Evolutionary conservation across 768 basidiomycete species (phyloP).

Genomic region (Mycena vitilis): DNA sequence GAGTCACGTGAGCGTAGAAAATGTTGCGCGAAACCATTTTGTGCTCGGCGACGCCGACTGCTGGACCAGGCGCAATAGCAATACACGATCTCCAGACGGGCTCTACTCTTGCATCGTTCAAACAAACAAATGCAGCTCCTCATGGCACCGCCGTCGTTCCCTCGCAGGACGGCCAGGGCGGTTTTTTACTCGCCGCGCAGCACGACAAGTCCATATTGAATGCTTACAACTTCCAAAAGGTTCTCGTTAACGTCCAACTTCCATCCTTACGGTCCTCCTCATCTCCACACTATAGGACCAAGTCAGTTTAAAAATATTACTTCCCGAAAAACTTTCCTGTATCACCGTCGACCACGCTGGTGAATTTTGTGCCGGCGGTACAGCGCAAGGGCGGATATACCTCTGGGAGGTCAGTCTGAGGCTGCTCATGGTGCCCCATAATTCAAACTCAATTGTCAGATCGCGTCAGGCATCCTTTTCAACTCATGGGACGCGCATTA

Average conservation of each 20-base stretch:
- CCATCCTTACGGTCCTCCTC: background rate
- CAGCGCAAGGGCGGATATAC: slow-evolving; percentile 88
- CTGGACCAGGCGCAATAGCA: slow-evolving; percentile 73
- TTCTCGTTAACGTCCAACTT: slow-evolving; percentile 43
- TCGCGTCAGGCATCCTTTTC: slow-evolving; percentile 93
- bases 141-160: slow-evolving; percentile 79
- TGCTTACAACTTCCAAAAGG: slow-evolving; percentile 96
- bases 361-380: slow-evolving; percentile 87
- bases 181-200: slow-evolving; percentile 86
- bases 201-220: slow-evolving; percentile 90
- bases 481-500: slow-evolving; percentile 97
- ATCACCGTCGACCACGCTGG: slow-evolving; percentile 81
- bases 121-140: slow-evolving; percentile 76
- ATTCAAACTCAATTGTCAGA: slow-evolving; percentile 53
- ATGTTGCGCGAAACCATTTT: slow-evolving; percentile 81
- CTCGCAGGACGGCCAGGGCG: slow-evolving; percentile 80
- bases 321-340: slow-evolving; percentile 91
- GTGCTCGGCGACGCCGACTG: slow-evolving; percentile 67
- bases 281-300: slow-evolving; percentile 74
- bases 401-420: slow-evolving; percentile 88
- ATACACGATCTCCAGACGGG: slow-evolving; percentile 88
- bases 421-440: background rate
- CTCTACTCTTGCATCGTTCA: slow-evolving; percentile 84
- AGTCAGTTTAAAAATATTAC: slow-evolving; percentile 83
- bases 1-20: slow-evolving; percentile 14